Evolutionary conservation across 2,329 filamentous ascomycete species (phyloP).

Genomic region (Bipolaris sorokiniana): DNA sequence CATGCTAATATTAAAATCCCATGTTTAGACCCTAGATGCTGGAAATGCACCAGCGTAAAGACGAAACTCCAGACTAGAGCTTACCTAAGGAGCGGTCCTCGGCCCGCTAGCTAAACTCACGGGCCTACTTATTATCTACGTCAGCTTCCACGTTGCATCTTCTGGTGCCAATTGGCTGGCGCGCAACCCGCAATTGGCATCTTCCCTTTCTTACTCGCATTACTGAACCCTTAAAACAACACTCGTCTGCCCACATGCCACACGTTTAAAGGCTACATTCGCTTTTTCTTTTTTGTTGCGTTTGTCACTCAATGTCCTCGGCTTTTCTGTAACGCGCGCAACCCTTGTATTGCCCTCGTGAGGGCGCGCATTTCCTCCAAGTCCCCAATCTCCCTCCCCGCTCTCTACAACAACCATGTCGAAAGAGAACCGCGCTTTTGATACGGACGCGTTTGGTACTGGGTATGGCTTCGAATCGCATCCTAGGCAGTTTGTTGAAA

Average conservation of each 20-base stretch:
- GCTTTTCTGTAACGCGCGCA: constrained; percentile 25
- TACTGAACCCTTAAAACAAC: not conserved
- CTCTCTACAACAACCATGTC: constrained; percentile 21
- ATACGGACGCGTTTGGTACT: constrained; percentile 26
- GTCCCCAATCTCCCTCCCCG: not conserved
- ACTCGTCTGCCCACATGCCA: not conserved
- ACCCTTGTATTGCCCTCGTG: constrained; percentile 17
- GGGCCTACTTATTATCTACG: constrained; percentile 7
- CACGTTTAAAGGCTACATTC: not conserved
- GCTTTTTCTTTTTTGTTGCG: not conserved
- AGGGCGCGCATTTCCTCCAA: not conserved
- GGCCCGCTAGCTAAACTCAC: constrained; percentile 3
- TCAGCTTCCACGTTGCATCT: constrained; percentile 48
- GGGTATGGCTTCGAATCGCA: constrained; percentile 40
- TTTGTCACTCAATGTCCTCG: constrained; percentile 26
- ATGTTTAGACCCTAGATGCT: no score
- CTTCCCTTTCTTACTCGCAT: not conserved
- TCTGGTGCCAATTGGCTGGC: constrained; percentile 35
- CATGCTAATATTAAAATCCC: no score
- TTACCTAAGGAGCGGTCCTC: constrained; percentile 8
- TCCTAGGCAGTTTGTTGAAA: constrained; percentile 28
- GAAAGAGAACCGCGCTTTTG: constrained; percentile 35
- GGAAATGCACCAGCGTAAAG: not conserved
- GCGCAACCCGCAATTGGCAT: constrained; percentile 12
- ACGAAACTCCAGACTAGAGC: not conserved